phyloP scores from a whole-genome alignment of 768 basidiomycete species.

The Phylloporus sp. region DNA sequence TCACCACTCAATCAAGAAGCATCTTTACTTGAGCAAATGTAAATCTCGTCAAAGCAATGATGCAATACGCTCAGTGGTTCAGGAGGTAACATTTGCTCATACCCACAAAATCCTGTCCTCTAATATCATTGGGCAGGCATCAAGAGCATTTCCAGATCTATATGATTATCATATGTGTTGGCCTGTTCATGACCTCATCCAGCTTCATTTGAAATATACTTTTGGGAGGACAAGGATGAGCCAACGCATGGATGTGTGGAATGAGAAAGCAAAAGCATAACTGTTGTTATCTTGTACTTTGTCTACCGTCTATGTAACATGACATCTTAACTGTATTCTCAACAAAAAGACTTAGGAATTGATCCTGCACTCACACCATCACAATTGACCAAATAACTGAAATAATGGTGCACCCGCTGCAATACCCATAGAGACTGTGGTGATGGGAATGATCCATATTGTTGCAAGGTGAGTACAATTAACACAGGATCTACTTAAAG shows the following conservation, averaged over 20 bases:
- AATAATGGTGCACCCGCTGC: too few species aligned
- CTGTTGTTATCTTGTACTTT: too few species aligned
- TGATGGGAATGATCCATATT: too few species aligned
- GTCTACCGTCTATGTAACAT: too few species aligned
- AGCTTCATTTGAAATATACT: not conserved
- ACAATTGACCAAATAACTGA: too few species aligned
- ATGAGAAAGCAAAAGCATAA: not conserved
- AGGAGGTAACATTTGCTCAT: not conserved
- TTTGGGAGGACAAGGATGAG: not conserved
- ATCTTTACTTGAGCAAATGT: conserved; percentile 1
- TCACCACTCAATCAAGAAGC: not conserved
- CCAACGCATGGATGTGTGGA: not conserved
- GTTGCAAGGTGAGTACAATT: too few species aligned
- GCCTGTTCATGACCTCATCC: not conserved
- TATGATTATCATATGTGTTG: not conserved
- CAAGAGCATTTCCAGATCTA: not conserved
- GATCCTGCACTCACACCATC: too few species aligned
- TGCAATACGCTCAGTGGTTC: not conserved
- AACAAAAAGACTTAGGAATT: too few species aligned
- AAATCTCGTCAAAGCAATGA: not conserved
- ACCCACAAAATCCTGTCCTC: not conserved
- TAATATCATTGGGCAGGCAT: not conserved
- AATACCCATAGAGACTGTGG: too few species aligned
- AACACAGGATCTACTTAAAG: too few species aligned
- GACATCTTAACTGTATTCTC: too few species aligned